Evolutionary conservation across 768 basidiomycete genomes (phyloP).

Genomic region (Rhodocollybia butyracea): DNA sequence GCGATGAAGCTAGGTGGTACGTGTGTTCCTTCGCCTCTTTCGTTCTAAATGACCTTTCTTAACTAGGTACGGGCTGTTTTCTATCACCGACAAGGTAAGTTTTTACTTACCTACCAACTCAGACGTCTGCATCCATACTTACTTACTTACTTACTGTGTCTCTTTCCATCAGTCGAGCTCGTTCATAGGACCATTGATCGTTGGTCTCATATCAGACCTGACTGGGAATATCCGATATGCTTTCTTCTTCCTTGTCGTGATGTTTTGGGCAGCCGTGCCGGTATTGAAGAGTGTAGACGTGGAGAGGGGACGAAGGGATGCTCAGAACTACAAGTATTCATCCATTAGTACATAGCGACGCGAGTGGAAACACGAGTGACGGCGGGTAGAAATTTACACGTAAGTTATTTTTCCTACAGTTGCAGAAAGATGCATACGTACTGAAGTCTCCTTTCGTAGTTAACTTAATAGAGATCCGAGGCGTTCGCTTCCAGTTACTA

Average conservation of each 20-base stretch:
- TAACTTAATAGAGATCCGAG: too few species aligned
- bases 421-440: too few species aligned
- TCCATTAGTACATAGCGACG: not conserved
- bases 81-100: conserved; percentile 82
- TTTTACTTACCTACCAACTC: not conserved
- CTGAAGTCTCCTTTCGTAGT: too few species aligned
- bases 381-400: too few species aligned
- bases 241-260: conserved; percentile 82
- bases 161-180: conserved; percentile 64
- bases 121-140: not conserved
- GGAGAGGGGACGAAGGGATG: conserved; percentile 55
- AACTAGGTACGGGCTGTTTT: conserved; percentile 68
- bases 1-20: conserved; percentile 88
- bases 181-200: conserved; percentile 87
- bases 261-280: conserved; percentile 82
- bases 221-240: conserved; percentile 92
- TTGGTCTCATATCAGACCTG: conserved; percentile 81
- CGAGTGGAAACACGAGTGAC: too few species aligned
- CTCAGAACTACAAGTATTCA: conserved; percentile 35
- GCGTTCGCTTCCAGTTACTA: too few species aligned
- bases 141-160: not conserved
- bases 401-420: too few species aligned
- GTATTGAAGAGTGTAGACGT: conserved; percentile 70
- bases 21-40: conserved; percentile 12
- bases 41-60: not conserved